phyloP scores from a whole-genome alignment of 108 stramenopile species.

The Skeletonema tropicum region DNA sequence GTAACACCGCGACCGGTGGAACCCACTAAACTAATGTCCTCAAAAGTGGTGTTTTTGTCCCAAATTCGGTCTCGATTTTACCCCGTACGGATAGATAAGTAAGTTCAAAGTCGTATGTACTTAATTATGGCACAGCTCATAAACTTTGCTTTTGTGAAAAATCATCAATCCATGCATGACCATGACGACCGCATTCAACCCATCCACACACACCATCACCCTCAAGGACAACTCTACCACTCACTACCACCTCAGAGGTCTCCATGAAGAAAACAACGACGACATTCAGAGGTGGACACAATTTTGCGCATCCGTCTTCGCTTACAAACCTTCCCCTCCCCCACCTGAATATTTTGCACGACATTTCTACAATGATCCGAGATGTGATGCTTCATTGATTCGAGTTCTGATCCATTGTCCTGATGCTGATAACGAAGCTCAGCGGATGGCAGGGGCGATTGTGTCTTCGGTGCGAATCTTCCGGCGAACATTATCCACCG shows the following conservation, averaged over 20 bases:
- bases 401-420: constrained; percentile 45
- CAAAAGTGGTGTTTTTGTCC: too few species aligned
- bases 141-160: too few species aligned
- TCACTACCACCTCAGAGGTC: neutral
- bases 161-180: too few species aligned
- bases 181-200: neutral
- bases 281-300: constrained; percentile 56
- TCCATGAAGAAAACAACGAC: constrained; percentile 1
- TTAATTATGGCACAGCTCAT: too few species aligned
- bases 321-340: constrained; percentile 70
- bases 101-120: too few species aligned
- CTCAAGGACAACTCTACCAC: neutral
- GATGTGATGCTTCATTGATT: constrained; percentile 49
- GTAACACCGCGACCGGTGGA: too few species aligned
- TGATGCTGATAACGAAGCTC: neutral
- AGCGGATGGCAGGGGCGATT: constrained; percentile 35
- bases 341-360: constrained; percentile 67
- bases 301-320: constrained; percentile 74
- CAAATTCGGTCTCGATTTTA: too few species aligned
- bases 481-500: constrained; percentile 50
- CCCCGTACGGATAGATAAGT: too few species aligned
- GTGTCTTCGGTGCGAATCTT: constrained; percentile 75
- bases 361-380: constrained; percentile 77
- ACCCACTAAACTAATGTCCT: too few species aligned
- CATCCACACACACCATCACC: neutral